These are phyloP conservation scores for Eragrostis nindensis DNA, from an alignment of 176 grass and related monocot species.

Conservation along the genomic window DNA sequence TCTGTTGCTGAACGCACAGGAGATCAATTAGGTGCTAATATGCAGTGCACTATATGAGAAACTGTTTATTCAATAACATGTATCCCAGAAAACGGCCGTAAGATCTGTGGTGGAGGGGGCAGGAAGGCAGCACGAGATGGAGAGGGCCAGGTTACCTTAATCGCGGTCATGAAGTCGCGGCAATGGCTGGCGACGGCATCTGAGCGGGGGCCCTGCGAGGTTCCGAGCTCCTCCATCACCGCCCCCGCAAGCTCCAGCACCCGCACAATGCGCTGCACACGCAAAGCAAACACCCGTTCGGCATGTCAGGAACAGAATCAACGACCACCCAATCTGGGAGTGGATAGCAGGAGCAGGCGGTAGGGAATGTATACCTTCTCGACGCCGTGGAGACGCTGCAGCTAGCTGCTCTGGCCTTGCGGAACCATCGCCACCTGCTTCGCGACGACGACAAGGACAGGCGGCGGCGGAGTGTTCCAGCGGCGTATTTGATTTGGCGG, in stretches of 20 bases:
- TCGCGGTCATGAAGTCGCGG: constrained; percentile 79
- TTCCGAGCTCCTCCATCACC: constrained; percentile 90
- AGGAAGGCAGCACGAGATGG: not conserved
- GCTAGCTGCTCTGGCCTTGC: constrained; percentile 66
- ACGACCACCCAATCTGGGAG: not conserved
- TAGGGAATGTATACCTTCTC: constrained; percentile 59
- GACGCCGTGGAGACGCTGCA: constrained; percentile 80
- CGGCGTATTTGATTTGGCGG: too few species aligned
- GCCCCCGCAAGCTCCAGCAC: constrained; percentile 75
- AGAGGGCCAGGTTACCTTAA: constrained; percentile 56
- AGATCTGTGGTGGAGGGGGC: not conserved
- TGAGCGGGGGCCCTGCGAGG: constrained; percentile 54
- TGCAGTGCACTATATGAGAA: not conserved
- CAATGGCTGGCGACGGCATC: constrained; percentile 60
- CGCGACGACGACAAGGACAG: not conserved
- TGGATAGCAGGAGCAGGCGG: too few species aligned
- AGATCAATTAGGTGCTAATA: too few species aligned
- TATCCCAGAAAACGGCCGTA: not conserved
- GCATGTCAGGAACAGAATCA: not conserved
- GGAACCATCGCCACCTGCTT: constrained; percentile 53
- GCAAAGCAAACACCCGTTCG: not conserved
- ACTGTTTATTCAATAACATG: not conserved
- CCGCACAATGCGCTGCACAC: constrained; percentile 67
- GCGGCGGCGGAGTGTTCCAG: too few species aligned
- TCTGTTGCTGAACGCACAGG: too few species aligned